Evolutionary conservation across 1,284 basidiomycete species (phyloP).

Genomic region (Exobasidium rhododendri): DNA sequence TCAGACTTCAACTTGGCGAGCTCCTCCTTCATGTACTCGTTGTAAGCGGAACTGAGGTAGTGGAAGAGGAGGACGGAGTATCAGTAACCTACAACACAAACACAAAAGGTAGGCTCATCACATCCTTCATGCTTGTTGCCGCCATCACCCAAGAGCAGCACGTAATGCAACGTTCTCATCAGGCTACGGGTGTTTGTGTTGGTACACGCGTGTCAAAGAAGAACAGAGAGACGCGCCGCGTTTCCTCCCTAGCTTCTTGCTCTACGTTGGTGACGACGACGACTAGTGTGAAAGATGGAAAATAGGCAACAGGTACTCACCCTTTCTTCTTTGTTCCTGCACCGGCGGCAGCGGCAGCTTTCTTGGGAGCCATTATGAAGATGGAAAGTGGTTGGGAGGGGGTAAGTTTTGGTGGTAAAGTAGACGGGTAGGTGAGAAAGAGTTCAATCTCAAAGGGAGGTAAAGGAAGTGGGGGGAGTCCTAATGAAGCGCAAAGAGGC

Average conservation of each 20-base stretch:
- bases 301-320: conserved; percentile 7
- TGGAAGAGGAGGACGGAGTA: not conserved
- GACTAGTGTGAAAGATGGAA: not conserved
- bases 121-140: not conserved
- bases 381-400: not conserved
- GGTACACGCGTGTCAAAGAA: too few relatives aligned
- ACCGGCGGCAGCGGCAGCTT: conserved; percentile 6
- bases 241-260: conserved; percentile 1
- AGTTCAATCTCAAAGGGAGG: not conserved
- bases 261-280: not conserved
- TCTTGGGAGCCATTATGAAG: conserved; percentile 13
- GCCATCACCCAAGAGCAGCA: not conserved
- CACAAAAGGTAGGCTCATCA: not conserved
- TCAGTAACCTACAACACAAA: not conserved
- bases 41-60: conserved; percentile 10
- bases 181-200: too few relatives aligned
- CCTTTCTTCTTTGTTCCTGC: conserved; percentile 10
- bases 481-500: not conserved
- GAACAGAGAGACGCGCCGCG: not conserved
- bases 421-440: not conserved
- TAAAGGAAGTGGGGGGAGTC: not conserved
- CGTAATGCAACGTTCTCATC: too few relatives aligned
- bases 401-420: not conserved
- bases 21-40: conserved; percentile 14
- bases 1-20: conserved; percentile 13